Evolutionary conservation across 257 asterid genomes (phyloP).

Genomic region (Rehmannia glutinosa): DNA sequence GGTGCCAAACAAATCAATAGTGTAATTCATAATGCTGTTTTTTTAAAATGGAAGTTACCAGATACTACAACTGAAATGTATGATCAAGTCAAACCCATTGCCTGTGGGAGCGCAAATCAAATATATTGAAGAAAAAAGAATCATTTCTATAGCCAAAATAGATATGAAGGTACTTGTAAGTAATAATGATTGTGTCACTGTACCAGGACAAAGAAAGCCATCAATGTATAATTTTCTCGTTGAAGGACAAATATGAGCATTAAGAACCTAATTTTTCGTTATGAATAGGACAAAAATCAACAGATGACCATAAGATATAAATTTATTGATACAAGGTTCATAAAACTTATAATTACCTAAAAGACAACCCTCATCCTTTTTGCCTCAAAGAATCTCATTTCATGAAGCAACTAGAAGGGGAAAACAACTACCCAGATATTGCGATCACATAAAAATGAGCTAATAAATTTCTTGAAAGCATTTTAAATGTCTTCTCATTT

Average conservation of each 20-base stretch:
- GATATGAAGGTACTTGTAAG: neutral
- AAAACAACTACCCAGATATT: neutral
- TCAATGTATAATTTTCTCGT: neutral
- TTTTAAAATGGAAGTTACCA: neutral
- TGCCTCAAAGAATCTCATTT: neutral
- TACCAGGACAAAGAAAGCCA: constrained; percentile 10
- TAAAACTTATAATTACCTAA: neutral
- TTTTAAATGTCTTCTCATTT: neutral
- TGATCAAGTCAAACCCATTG: constrained; percentile 2
- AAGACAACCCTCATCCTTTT: neutral
- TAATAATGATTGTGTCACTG: neutral
- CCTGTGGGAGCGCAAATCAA: neutral
- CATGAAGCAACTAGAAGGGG: neutral
- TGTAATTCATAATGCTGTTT: neutral
- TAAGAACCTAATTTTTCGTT: neutral
- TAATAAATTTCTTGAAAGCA: neutral
- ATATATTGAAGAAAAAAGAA: neutral
- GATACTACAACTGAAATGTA: neutral
- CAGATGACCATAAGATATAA: too few relatives aligned
- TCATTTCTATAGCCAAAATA: neutral
- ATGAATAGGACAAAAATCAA: neutral
- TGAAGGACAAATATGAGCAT: neutral
- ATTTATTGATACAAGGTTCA: neutral
- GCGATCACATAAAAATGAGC: neutral
- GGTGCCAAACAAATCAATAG: neutral